Base-by-base conservation (phyloP, 139 green algal species). In the Edaphochlamys debaryana region DNA sequence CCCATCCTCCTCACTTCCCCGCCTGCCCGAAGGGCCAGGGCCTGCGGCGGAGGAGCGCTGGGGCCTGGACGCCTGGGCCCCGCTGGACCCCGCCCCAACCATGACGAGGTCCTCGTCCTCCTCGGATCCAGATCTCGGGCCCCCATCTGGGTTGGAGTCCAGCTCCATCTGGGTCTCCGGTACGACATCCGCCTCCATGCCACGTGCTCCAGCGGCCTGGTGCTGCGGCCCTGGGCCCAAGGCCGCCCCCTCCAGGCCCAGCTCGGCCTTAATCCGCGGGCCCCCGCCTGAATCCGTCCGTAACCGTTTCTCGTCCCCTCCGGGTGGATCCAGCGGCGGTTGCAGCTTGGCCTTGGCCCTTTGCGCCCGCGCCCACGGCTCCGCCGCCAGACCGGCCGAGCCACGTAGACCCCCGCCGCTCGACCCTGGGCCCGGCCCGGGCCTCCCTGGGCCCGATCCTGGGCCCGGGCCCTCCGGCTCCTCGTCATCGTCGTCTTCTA, bases 401-500 rank as follows among this genome's bases (percentile, higher is more conserved):
- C 37, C 67, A 32, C 8, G 30, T 29, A 29, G 37, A 50, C 30
- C n/a, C n/a, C n/a, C n/a, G n/a, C n/a, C n/a, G n/a, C n/a, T n/a
- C n/a, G n/a, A 5, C 19, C 66, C 66, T n/a, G 9, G 48, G 48
- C 48, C 48, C 48, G 15, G 48, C 48, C 48, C 48, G 11, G 11
- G 48, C 48, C 15, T 15, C 48, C 11, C 48, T 15, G 48, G 9
- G 48, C 48, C 48, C 9, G 48, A 9, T 54, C 11, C 48, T 54
- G 48, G 11, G 48, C 11, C 9, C 15, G 9, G 48, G 19, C 34
- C 52, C 1, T 36, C 52, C 0, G 32, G 29, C 0, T 40, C 56
- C 0, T 56, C 38, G 4, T 69, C 73, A 30, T 60, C 72, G 20
- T 80, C 73, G 41, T 80, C 73, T 32, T 80, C 73, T 38, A 80